These are phyloP conservation scores for Heterobasidion annosum DNA, from an alignment of 1,284 basidiomycete species.

Conservation along the genomic window DNA sequence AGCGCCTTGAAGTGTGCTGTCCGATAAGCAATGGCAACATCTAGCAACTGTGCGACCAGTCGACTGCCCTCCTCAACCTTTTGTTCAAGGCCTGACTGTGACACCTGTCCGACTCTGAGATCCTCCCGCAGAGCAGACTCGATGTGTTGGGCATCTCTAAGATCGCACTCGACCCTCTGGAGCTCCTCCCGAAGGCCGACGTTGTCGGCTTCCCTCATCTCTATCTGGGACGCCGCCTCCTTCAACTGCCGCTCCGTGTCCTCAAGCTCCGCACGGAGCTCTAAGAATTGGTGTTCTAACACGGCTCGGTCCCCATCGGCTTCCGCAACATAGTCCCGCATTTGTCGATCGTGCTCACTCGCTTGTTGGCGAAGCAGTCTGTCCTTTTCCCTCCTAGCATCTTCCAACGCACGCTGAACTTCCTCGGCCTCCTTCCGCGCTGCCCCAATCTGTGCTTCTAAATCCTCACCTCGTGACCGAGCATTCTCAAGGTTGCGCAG, in stretches of 20 bases:
- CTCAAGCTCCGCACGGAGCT: constrained; percentile 58
- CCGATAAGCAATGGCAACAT: constrained; percentile 67
- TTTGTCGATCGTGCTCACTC: constrained; percentile 73
- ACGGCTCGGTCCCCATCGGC: constrained; percentile 88
- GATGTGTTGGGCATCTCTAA: constrained; percentile 50
- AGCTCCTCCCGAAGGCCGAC: constrained; percentile 62
- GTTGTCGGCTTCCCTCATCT: constrained; percentile 55
- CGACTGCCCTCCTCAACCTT: constrained; percentile 49
- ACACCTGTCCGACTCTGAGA: constrained; percentile 46
- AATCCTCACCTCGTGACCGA: constrained; percentile 58
- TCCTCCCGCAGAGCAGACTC: constrained; percentile 60
- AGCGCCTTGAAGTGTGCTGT: constrained; percentile 65
- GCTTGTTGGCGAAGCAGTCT: constrained; percentile 65
- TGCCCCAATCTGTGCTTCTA: constrained; percentile 62
- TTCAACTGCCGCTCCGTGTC: constrained; percentile 50
- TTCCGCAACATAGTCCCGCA: constrained; percentile 85
- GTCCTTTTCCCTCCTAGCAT: constrained; percentile 69
- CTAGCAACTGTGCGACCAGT: constrained; percentile 64
- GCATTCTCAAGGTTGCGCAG: constrained; percentile 69
- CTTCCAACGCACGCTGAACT: constrained; percentile 56
- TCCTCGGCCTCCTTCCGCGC: constrained; percentile 61
- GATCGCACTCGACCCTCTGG: constrained; percentile 58
- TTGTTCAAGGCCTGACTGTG: constrained; percentile 60
- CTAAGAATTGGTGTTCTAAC: constrained; percentile 78
- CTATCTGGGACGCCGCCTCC: constrained; percentile 46